Conservation (phyloP, 2,329 filamentous ascomycete genomes). For the Aspergillus flavus region DNA sequence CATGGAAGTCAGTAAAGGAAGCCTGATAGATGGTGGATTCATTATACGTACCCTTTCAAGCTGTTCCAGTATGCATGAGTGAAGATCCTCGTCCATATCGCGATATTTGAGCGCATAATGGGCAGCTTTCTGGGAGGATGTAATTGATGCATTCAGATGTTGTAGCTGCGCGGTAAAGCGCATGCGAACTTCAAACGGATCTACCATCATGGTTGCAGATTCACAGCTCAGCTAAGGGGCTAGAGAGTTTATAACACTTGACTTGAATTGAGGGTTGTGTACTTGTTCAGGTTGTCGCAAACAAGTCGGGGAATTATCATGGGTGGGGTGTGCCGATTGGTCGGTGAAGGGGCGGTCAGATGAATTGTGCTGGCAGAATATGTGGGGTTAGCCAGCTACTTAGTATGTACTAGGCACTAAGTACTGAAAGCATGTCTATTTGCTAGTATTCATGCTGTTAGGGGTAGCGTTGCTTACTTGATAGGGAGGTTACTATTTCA, state of each 20-base stretch:
- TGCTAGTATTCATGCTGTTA: background rate
- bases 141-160: constrained; percentile 86
- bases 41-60: constrained; percentile 69
- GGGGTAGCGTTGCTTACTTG: background rate
- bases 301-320: background rate
- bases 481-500: background rate
- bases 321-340: constrained; percentile 6
- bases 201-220: constrained; percentile 59
- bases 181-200: constrained; percentile 98
- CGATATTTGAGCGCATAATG: constrained; percentile 92
- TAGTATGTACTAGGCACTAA: background rate
- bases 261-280: background rate
- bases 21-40: background rate
- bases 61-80: constrained; percentile 96
- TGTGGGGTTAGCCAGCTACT: constrained; percentile 12
- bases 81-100: constrained; percentile 95
- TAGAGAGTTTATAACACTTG: background rate
- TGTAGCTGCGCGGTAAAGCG: constrained; percentile 90
- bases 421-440: background rate
- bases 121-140: constrained; percentile 87
- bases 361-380: constrained; percentile 27
- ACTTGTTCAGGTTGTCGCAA: background rate
- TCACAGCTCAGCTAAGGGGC: background rate
- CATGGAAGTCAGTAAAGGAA: background rate
- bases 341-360: constrained; percentile 21